Evolutionary conservation across 805 yeast species (phyloP).

Genomic region (Blastobotrys muscicola): DNA sequence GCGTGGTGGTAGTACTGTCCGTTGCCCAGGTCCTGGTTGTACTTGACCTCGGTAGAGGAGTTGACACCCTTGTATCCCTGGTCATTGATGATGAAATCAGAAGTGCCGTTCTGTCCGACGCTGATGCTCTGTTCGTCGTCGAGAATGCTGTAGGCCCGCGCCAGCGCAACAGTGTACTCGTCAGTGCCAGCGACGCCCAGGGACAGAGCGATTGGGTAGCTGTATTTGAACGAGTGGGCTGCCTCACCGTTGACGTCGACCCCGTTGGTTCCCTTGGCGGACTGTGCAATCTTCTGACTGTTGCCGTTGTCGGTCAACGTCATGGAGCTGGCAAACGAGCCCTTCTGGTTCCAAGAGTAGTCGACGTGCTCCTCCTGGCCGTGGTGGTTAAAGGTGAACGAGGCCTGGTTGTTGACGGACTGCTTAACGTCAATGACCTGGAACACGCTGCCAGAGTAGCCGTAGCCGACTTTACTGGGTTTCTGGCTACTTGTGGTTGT

Average conservation of each 20-base stretch:
- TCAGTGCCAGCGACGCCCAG: not conserved
- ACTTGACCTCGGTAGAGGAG: not conserved
- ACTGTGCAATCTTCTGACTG: constrained; percentile 1
- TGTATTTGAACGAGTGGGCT: not conserved
- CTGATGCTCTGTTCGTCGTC: not conserved
- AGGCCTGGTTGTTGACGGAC: not conserved
- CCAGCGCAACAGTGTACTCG: not conserved
- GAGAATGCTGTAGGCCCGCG: not conserved
- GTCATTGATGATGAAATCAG: not conserved
- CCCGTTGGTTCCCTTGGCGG: not conserved
- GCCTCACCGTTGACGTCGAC: constrained; percentile 1
- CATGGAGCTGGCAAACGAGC: not conserved
- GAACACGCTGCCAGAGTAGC: not conserved
- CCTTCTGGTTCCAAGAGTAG: constrained; percentile 2
- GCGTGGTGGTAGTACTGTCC: constrained; percentile 1
- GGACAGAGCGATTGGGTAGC: constrained; percentile 1
- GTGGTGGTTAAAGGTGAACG: not conserved
- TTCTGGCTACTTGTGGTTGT: not conserved
- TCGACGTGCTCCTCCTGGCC: not conserved
- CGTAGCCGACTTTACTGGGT: not conserved
- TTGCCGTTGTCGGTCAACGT: not conserved
- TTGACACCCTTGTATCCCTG: not conserved
- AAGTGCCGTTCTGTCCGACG: constrained; percentile 4
- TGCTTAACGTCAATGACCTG: not conserved
- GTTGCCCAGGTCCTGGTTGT: not conserved